These are phyloP conservation scores for Teratosphaeria nubilosa DNA, from an alignment of 2,329 filamentous ascomycete genomes.

Conservation along the genomic window DNA sequence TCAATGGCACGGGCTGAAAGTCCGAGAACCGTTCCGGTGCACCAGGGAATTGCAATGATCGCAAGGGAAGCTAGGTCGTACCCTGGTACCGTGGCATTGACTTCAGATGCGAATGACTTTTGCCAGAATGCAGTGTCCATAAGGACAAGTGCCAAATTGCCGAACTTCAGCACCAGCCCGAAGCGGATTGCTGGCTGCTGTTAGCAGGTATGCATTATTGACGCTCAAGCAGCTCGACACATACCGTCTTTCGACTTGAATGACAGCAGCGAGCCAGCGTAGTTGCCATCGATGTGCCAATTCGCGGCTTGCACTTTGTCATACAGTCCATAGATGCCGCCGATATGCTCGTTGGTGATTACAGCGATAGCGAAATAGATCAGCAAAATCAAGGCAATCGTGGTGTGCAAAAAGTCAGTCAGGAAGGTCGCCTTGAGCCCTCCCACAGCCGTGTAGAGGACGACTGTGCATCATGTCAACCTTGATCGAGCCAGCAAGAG, in stretches of 20 bases:
- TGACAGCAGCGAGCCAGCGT: slow-evolving; percentile 37
- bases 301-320: slow-evolving; percentile 37
- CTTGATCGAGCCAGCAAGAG: not conserved
- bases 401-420: slow-evolving; percentile 41
- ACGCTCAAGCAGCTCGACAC: slow-evolving; percentile 9
- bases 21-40: slow-evolving; percentile 38
- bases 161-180: slow-evolving; percentile 39
- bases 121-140: slow-evolving; percentile 48
- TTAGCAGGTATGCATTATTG: not conserved
- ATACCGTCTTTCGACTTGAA: slow-evolving; percentile 34
- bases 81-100: slow-evolving; percentile 37
- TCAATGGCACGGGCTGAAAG: slow-evolving; percentile 37
- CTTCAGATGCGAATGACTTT: slow-evolving; percentile 41
- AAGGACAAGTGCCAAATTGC: slow-evolving; percentile 40
- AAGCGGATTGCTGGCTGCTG: slow-evolving; percentile 22
- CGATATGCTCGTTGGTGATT: slow-evolving; percentile 34
- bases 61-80: slow-evolving; percentile 38
- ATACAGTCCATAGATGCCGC: slow-evolving; percentile 35
- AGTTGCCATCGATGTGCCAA: slow-evolving; percentile 37
- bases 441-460: slow-evolving; percentile 39
- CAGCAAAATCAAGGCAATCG: slow-evolving; percentile 38
- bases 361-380: slow-evolving; percentile 40
- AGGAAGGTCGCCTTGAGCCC: slow-evolving; percentile 42
- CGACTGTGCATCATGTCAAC: slow-evolving; percentile 24
- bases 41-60: slow-evolving; percentile 40